A percentile compares a stretch with the other conserved stretches of the same genome.
phyloP scores from a whole-genome alignment of 805 yeast genomes.

The Schwanniomyces vanrijiae region DNA sequence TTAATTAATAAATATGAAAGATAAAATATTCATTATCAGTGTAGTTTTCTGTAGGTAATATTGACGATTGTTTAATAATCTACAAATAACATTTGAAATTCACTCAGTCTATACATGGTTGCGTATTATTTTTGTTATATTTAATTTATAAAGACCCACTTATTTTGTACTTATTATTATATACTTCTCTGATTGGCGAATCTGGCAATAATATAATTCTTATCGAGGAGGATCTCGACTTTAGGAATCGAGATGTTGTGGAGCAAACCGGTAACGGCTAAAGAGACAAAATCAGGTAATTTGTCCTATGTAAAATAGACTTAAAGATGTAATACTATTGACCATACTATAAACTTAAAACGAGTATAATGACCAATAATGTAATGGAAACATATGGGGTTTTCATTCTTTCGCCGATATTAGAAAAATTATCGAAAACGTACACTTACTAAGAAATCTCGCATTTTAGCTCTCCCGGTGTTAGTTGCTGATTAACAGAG shows the following conservation, averaged over 20 bases:
- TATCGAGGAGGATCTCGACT: not conserved
- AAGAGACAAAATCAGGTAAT: not conserved
- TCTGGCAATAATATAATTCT: not conserved
- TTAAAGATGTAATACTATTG: no score
- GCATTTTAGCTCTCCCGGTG: not conserved
- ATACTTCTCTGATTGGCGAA: not conserved
- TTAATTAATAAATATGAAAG: no score
- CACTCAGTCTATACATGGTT: no score
- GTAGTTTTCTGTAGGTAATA: no score
- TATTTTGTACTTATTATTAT: no score
- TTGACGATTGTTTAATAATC: no score
- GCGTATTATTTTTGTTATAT: no score
- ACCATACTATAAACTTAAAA: no score
- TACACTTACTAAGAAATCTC: not conserved
- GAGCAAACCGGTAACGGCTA: constrained; percentile 1
- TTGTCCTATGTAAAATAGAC: no score
- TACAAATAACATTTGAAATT: no score
- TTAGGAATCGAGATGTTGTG: not conserved
- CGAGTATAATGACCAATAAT: not conserved
- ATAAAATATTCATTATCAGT: no score
- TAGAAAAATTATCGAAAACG: not conserved
- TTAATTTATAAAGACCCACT: not conserved
- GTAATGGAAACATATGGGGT: not conserved
- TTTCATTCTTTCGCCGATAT: not conserved
- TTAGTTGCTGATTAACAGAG: not conserved